These are phyloP conservation scores for Boletus holoroseus DNA, from an alignment of 1,284 basidiomycete species.

Conservation along the genomic window DNA sequence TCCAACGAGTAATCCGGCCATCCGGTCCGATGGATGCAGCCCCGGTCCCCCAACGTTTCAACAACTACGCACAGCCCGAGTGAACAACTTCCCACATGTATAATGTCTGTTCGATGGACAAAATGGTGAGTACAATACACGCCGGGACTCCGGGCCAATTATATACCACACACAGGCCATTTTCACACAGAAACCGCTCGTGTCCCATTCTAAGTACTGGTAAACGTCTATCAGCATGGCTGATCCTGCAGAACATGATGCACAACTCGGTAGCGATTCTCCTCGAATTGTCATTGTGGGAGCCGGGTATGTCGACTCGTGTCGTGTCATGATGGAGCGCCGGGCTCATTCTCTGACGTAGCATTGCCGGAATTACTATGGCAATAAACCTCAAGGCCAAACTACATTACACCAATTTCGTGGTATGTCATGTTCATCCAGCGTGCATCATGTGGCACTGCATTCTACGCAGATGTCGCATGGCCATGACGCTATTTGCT, in stretches of 20 bases:
- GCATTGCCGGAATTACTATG: constrained; percentile 41
- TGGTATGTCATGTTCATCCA: constrained; percentile 6
- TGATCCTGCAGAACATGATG: neutral
- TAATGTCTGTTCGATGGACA: neutral
- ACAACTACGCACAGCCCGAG: too few relatives aligned
- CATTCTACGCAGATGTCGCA: neutral
- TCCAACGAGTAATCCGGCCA: neutral
- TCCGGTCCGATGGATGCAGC: neutral
- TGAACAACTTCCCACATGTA: neutral
- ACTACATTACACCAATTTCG: constrained; percentile 20
- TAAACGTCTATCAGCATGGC: neutral
- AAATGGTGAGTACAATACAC: neutral
- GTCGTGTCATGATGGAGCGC: neutral
- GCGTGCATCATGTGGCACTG: constrained; percentile 6
- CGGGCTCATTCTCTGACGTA: constrained; percentile 3
- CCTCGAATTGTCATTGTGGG: constrained; percentile 14
- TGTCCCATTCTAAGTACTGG: neutral
- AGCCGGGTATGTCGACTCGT: constrained; percentile 29
- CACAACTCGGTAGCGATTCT: neutral
- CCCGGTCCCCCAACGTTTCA: neutral
- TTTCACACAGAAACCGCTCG: neutral
- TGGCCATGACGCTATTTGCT: neutral
- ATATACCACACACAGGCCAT: neutral
- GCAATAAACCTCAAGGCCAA: constrained; percentile 39
- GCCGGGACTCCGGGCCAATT: constrained; percentile 1